Evolutionary conservation across 108 stramenopile species (phyloP), one percentile per base, ranked within the genome.

Genomic region (Mediolabrus comicus): DNA sequence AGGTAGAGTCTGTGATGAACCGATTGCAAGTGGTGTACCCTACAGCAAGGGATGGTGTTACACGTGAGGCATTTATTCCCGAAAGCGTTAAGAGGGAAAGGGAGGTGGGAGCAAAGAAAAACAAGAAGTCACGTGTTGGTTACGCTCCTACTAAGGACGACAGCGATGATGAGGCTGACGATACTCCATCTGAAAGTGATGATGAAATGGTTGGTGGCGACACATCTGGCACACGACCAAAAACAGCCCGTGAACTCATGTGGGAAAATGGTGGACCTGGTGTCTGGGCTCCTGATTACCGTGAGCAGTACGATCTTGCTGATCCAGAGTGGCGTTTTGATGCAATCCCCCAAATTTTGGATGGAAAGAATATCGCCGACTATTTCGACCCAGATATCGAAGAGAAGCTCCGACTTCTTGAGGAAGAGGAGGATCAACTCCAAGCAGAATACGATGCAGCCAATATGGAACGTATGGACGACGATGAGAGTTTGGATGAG

Each of bases 281-380:
- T 39, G 97, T 98, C 11, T 98, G 97, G 92, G 87, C 90, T 22
- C 90, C 90, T 51, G 99, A 99, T 83, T 96, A 96, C 75, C 80
- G 97, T 51, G 96, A 95, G 60, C 83, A 94, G 61, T 99, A 99
- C 74, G 83, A 95, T 46, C 95, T 98, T 35, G 81, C 85, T 70
- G 84, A 95, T 41, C 93, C 92, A 16, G 92, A 95, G 32, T 98
- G 96, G 96, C 81, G 80, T 58, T 94, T 92, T 70, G 99, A 99
- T 79, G 85, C 86, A 31, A 94, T 98, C 57, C 99, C 99, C 11
- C 93, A 99, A 71, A 97, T 99, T 62, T 83, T 98, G 65, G 97
- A 99, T 77, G 99, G 99, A n/a, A 98, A 96, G 86, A 99, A 99
- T 73, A 94, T 99, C 68, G 90, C 90, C 19, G 99, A 99, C 73